phyloP scores from a whole-genome alignment of 2,329 filamentous ascomycete genomes.

The Colletotrichum sansevieriae region DNA sequence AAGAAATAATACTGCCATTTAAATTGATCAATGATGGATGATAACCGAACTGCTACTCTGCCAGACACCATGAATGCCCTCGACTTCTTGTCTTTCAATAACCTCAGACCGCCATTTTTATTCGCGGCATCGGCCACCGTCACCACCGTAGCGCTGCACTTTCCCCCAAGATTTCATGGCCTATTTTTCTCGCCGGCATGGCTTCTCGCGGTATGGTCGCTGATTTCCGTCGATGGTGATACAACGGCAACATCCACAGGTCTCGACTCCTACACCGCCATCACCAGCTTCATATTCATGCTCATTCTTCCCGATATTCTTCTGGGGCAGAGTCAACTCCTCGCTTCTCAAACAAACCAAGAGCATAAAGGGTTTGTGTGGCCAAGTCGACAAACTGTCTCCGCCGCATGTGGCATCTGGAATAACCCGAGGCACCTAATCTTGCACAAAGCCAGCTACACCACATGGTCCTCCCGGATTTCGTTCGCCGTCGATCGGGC shows the following conservation, averaged over 20 bases:
- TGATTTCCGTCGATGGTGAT: background rate
- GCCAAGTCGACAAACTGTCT: background rate
- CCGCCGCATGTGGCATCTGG: background rate
- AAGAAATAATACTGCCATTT: background rate
- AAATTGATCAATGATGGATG: background rate
- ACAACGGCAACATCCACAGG: background rate
- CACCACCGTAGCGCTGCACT: background rate
- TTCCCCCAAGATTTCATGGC: background rate
- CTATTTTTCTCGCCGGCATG: background rate
- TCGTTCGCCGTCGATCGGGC: background rate
- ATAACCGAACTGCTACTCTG: background rate
- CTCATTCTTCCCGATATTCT: background rate
- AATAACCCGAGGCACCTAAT: background rate
- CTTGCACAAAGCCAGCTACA: background rate
- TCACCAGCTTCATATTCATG: constrained; percentile 1
- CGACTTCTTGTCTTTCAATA: background rate
- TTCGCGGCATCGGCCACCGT: background rate
- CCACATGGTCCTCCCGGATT: background rate
- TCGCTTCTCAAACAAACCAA: background rate
- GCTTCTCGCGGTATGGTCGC: background rate
- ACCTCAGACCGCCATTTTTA: background rate
- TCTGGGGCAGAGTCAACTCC: background rate
- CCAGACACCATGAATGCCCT: background rate
- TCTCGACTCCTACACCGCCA: background rate
- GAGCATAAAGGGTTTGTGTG: no score